A percentile compares a stretch with the other conserved stretches of the same genome.
Conservation (phyloP, 352 stramenopile species). For the Phytophthora cryptogea region DNA sequence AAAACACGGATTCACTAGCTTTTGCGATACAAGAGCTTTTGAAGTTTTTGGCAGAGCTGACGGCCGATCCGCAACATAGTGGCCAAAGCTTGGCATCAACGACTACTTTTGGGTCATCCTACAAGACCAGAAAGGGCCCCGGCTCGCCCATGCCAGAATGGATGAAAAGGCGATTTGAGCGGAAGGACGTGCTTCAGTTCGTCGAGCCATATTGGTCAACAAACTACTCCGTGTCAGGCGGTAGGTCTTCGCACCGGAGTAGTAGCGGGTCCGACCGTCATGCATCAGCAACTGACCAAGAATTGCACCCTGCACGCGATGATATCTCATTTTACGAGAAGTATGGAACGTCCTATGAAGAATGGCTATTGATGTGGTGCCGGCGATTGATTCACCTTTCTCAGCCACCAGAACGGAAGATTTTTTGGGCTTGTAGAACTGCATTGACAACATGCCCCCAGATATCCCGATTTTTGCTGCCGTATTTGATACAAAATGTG, state of each 20-base stretch:
- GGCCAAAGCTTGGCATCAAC: slow-evolving; percentile 50
- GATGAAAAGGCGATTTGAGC: slow-evolving; percentile 85
- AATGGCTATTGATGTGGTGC: slow-evolving; percentile 85
- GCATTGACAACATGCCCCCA: slow-evolving; percentile 70
- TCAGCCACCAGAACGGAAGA: slow-evolving; percentile 82
- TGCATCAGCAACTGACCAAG: slow-evolving; percentile 28
- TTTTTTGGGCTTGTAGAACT: slow-evolving; percentile 74
- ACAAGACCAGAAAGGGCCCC: slow-evolving; percentile 19
- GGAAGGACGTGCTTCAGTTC: slow-evolving; percentile 86
- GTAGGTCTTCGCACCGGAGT: slow-evolving; percentile 23
- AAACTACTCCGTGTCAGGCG: slow-evolving; percentile 62
- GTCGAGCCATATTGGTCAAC: slow-evolving; percentile 91
- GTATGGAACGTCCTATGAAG: slow-evolving; percentile 75
- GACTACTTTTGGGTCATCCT: slow-evolving; percentile 16
- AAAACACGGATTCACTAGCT: slow-evolving; percentile 80
- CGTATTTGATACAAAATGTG: slow-evolving; percentile 88
- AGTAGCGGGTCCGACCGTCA: slow-evolving; percentile 16
- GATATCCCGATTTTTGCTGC: slow-evolving; percentile 79
- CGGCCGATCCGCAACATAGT: slow-evolving; percentile 72
- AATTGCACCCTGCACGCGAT: slow-evolving; percentile 28
- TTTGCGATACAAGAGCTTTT: slow-evolving; percentile 89
- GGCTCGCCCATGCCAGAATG: slow-evolving; percentile 70
- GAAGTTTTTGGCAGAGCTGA: slow-evolving; percentile 79
- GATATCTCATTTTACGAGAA: slow-evolving; percentile 78
- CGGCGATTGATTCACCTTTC: slow-evolving; percentile 76